Conservation (phyloP, 1,284 basidiomycete genomes). For the Ceratobasidium sp. region DNA sequence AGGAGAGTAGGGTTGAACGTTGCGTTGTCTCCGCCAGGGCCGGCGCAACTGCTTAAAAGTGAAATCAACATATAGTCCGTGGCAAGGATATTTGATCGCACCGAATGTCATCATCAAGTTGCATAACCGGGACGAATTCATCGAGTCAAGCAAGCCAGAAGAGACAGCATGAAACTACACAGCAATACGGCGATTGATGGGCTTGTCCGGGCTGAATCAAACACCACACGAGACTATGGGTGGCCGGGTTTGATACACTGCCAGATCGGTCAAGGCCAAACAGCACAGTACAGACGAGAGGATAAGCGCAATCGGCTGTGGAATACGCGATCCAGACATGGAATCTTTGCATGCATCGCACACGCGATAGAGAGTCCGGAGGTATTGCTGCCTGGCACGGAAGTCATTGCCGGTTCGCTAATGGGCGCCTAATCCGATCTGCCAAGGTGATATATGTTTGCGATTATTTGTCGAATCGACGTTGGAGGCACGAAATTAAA, state of each 20-base stretch:
- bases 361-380: background rate
- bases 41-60: background rate
- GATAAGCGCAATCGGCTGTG: background rate
- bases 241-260: constrained; percentile 27
- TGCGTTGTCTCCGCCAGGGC: background rate
- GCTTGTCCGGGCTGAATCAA: constrained; percentile 4
- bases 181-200: constrained; percentile 35
- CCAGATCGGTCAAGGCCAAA: constrained; percentile 5
- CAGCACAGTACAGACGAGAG: background rate
- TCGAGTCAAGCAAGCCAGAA: constrained; percentile 2
- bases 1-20: background rate
- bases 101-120: background rate
- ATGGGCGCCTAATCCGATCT: constrained; percentile 24
- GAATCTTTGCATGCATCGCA: constrained; percentile 4
- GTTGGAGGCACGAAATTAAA: background rate
- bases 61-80: constrained; percentile 3
- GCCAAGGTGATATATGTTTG: background rate
- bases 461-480: background rate
- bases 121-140: background rate
- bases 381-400: background rate
- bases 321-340: background rate
- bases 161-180: background rate
- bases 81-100: constrained; percentile 5
- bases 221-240: constrained; percentile 9
- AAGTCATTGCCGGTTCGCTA: constrained; percentile 12